Evolutionary conservation across 768 basidiomycete genomes (phyloP), one percentile per base, ranked within the genome.

Genomic region (Porphyrellus cyaneotinctus): DNA sequence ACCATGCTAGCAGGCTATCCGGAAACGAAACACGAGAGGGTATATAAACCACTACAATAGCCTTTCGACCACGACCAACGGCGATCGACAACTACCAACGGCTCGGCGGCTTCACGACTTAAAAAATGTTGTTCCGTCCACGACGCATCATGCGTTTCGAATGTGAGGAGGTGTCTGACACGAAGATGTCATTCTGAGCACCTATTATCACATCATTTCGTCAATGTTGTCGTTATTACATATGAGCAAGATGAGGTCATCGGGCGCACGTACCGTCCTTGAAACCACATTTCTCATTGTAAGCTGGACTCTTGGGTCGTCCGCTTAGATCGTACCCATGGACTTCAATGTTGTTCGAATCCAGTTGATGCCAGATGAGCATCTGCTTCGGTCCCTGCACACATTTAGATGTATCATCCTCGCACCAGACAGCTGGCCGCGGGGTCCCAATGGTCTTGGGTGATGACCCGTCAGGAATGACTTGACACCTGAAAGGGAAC

Each of bases 121-220:
- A 58, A 18, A 58, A 46, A 11, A 49, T 13, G 20, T 14, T 14
- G 12, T 35, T 32, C 12, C 26, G 43, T 17, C 10, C 43, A 20
- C 37, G 57, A 30, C 30, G 57, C 32, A 17, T 43, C 48, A 24
- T 43, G 23, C 37, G 57, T 24, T 37, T 37, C 30, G 35, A 36
- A 13, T 43, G 32, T 2, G 30, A n/a, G 6, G 9, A 0, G 6
- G 4, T 20, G n/a, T 24, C 24, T n/a, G n/a, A n/a, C 36, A 37
- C 52, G 6, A 63, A 63, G 9, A 64, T 63, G 26, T 64, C 62
- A 0, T 23, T 20, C 32, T 63, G 61, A 11, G 58, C 32, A 22
- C 61, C 61, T 62, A 18, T 54, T 6, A 37, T 52, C 22, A 20
- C 17, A 11, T 24, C 36, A 18, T 28, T n/a, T 22, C 13, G 41